Percentiles rank a stretch among this genome's conserved stretches.
Conservation (phyloP, 73 alveolate genomes). For the Symbiodinium pilosum region DNA sequence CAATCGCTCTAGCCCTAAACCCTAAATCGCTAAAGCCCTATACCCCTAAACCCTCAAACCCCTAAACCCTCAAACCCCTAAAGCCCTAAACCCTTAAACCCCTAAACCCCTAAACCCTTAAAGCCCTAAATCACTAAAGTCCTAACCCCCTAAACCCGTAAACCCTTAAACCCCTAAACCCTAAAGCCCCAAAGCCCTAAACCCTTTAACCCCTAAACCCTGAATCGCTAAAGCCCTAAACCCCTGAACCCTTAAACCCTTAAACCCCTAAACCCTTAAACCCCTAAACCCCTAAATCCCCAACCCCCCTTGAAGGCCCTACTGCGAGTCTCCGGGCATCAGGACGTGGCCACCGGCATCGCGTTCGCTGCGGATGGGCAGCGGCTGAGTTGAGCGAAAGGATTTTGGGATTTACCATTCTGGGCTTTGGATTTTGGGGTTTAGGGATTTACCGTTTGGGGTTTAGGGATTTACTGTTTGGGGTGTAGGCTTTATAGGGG, state of each 20-base stretch:
- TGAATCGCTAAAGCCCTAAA: neutral
- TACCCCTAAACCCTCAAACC: no score
- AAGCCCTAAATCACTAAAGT: no score
- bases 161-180: no score
- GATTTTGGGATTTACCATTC: neutral
- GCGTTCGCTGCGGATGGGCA: conserved; percentile 64
- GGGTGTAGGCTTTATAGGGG: neutral
- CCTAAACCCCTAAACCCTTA: no score
- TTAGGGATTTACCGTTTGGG: neutral
- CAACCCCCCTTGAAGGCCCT: neutral
- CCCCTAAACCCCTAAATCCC: neutral
- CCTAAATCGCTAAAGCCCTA: no score
- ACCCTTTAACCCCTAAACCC: neutral
- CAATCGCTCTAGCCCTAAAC: no score
- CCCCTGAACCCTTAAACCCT: neutral
- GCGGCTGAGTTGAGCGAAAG: neutral
- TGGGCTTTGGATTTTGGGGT: neutral
- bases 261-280: neutral
- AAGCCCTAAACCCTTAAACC: no score
- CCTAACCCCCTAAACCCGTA: no score
- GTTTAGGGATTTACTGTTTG: neutral
- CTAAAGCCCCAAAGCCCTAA: no score
- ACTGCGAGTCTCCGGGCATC: conserved; percentile 6
- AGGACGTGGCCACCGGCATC: conserved; percentile 38
- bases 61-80: no score